These are phyloP conservation scores for Epichloe brachyelytri DNA, from an alignment of 2,329 filamentous ascomycete genomes.

Conservation along the genomic window DNA sequence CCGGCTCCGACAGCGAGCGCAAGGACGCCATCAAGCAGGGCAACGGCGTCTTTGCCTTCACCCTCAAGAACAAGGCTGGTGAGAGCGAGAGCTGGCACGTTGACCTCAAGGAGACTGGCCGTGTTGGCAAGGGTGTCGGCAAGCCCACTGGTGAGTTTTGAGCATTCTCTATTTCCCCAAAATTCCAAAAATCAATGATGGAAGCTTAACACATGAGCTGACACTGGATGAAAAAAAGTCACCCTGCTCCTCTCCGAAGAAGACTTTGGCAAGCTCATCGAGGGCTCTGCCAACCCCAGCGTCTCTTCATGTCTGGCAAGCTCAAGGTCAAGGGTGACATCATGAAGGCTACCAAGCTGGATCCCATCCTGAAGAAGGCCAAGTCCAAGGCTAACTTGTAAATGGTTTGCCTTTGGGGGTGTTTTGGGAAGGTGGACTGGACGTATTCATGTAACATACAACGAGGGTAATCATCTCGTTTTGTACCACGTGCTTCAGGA, in stretches of 20 bases:
- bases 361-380: slow-evolving; percentile 82
- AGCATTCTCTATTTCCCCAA: not conserved
- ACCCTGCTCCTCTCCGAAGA: slow-evolving; percentile 74
- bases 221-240: slow-evolving; percentile 36
- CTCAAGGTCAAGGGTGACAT: slow-evolving; percentile 96
- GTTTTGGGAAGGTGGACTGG: not conserved
- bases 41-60: slow-evolving; percentile 81
- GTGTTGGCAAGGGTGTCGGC: slow-evolving; percentile 62
- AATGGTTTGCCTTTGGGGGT: slow-evolving; percentile 10
- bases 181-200: not conserved
- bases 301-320: slow-evolving; percentile 95
- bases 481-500: slow-evolving; percentile 5
- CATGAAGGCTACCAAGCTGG: slow-evolving; percentile 97
- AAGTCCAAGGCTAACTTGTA: slow-evolving; percentile 76
- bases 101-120: slow-evolving; percentile 83
- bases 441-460: slow-evolving; percentile 1
- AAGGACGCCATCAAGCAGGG: slow-evolving; percentile 84
- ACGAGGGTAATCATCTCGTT: not conserved
- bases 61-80: slow-evolving; percentile 73
- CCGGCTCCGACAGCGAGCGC: slow-evolving; percentile 55
- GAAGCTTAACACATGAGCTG: not conserved
- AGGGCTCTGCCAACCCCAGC: slow-evolving; percentile 85
- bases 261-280: slow-evolving; percentile 73
- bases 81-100: slow-evolving; percentile 84
- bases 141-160: slow-evolving; percentile 65